Evolutionary conservation across 2,329 filamentous ascomycete genomes (phyloP).

Genomic region (Xylariaceae sp.): DNA sequence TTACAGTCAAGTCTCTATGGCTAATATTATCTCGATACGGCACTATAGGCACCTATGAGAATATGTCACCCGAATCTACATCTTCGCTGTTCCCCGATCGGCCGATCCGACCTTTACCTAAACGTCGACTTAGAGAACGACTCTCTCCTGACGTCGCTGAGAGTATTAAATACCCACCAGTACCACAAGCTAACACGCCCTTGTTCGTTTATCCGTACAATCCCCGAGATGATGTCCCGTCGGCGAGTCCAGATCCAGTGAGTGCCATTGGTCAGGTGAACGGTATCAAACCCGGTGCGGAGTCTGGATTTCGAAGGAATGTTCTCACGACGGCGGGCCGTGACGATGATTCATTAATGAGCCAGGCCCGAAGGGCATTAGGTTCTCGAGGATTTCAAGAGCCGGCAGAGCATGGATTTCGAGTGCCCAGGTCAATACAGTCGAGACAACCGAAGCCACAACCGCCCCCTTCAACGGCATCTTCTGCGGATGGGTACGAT

Average conservation of each 20-base stretch:
- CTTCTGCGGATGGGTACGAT: conserved; percentile 82
- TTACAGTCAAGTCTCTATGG: conserved; percentile 25
- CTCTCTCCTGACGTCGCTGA: conserved; percentile 80
- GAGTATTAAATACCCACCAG: conserved; percentile 74
- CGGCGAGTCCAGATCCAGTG: conserved; percentile 28
- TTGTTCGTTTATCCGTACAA: conserved; percentile 70
- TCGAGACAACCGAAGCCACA: conserved; percentile 44
- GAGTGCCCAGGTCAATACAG: conserved; percentile 41
- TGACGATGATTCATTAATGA: conserved; percentile 23
- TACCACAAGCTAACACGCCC: conserved; percentile 63
- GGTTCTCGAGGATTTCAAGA: conserved; percentile 46
- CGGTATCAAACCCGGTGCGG: conserved; percentile 32
- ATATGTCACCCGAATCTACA: conserved; percentile 67
- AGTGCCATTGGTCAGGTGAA: conserved; percentile 30
- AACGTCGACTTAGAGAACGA: conserved; percentile 79
- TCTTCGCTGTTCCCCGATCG: conserved; percentile 82
- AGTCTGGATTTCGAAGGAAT: conserved; percentile 33
- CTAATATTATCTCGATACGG: conserved; percentile 30
- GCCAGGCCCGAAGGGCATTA: conserved; percentile 29
- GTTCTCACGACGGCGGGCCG: conserved; percentile 23
- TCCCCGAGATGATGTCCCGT: conserved; percentile 45
- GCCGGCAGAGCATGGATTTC: conserved; percentile 39
- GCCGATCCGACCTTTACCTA: conserved; percentile 87
- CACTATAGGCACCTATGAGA: conserved; percentile 41
- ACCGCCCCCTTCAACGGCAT: conserved; percentile 62